Base-by-base conservation (phyloP, 2,329 filamentous ascomycete species). In the Teratosphaeria viscida region DNA sequence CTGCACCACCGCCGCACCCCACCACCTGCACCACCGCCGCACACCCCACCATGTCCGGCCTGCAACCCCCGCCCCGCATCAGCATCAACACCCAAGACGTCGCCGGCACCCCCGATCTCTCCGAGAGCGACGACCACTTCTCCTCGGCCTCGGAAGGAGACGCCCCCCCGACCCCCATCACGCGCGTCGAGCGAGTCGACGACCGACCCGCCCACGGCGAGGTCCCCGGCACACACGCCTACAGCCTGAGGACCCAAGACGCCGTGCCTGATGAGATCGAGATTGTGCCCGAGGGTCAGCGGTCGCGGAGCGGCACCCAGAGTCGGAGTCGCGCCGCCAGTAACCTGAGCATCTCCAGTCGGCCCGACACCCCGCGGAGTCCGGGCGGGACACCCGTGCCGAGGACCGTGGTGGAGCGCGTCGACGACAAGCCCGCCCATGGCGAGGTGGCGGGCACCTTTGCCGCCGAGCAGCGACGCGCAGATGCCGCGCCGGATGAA, bases 181-280 rank as follows among this genome's bases (percentile, higher is more conserved):
- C 83, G n/a, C 77, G 83, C 63, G 82, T 86, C 29, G 84, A 86
- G 72, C 79, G 81, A 66, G 81, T 85, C 52, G 84, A 86, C 69
- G 78, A 82, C 66, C 71, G 74, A 61, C 79, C 82, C 14, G 77
- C 78, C 62, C 77, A 86, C 66, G 84, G 84, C 67, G 82, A 86
- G 68, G 77, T 85, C 3, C 84, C 84, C 3, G 83, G 83, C 10
- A 86, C 83, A 32, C 71, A 76, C 19, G 83, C 83, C 59, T 86
- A 84, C 70, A 77, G 81, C n/a, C 78, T 80, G 66, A 76, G 83
- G 62, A 75, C 70, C 26, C 77, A 79, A 64, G 84, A 86, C 69
- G 82, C 83, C 32, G 83, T 85, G 5, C 84, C 84, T 5, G 83
- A 86, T 68, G 82, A 86, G 69, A 76, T 86, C 32, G 82, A 85